Evolutionary conservation across 2,329 filamentous ascomycete genomes (phyloP).

Genomic region (Taxawa tesnikishii): DNA sequence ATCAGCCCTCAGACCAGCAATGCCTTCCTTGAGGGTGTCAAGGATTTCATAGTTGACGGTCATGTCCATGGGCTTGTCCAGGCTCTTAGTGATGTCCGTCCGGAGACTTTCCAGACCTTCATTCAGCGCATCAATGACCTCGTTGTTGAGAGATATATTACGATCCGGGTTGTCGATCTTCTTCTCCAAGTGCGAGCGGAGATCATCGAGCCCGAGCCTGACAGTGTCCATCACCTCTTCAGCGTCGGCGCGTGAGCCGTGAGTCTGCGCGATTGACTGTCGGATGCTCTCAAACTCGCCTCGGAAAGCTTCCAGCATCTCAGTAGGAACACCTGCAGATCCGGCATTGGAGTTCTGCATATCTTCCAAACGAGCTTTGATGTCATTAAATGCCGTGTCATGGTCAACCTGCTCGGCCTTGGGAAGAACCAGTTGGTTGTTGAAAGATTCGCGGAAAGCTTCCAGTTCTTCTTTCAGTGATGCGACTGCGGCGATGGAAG

Average conservation of each 20-base stretch:
- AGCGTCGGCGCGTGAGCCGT: constrained; percentile 28
- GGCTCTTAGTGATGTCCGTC: constrained; percentile 60
- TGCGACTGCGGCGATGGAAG: constrained; percentile 28
- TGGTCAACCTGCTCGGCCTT: constrained; percentile 11
- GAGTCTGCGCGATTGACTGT: constrained; percentile 24
- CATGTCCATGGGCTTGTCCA: constrained; percentile 69
- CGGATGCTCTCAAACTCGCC: constrained; percentile 38
- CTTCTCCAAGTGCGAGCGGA: constrained; percentile 36
- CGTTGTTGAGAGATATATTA: constrained; percentile 40
- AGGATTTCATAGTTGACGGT: constrained; percentile 83
- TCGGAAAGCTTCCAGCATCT: constrained; percentile 39
- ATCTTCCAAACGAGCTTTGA: constrained; percentile 16
- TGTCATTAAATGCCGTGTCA: constrained; percentile 23
- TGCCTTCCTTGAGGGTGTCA: constrained; percentile 71
- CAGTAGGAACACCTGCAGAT: constrained; percentile 27
- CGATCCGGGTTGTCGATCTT: constrained; percentile 43
- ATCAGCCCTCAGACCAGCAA: constrained; percentile 63
- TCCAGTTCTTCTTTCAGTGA: constrained; percentile 31
- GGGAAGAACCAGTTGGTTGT: constrained; percentile 24
- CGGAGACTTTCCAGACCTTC: constrained; percentile 65
- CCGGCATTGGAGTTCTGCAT: constrained; percentile 6
- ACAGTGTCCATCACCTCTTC: constrained; percentile 38
- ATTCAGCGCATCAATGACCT: constrained; percentile 49
- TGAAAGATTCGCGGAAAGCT: constrained; percentile 28
- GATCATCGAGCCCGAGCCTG: constrained; percentile 36